Base-by-base conservation (phyloP, 805 yeast genomes). In the Grigorovia jiainica region DNA sequence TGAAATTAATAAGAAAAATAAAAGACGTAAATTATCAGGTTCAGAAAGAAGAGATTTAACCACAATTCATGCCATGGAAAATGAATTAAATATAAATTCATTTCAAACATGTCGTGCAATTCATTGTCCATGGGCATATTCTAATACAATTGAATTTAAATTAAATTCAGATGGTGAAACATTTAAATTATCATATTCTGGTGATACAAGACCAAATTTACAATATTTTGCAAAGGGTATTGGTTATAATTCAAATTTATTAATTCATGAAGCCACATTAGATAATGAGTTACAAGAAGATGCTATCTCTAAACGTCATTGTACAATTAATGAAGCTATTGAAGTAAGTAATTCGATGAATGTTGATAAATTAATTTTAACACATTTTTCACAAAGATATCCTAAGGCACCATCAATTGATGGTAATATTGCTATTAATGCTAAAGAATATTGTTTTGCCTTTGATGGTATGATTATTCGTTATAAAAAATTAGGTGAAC, bases 371-470 rank as follows among this genome's bases (percentile, higher is more conserved):
- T 62, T 87, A 21, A 66, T 92, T 4, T 65, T 92, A 34, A 92
- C 98, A 0, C 99, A 92, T 65, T 89, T 92, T 64, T 83, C 95
- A 44, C 94, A 92, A 48, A 71, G 99, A 47, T 92, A 86, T 55
- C 82, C 85, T 2, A 73, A 75, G 45, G 56, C 78, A 18, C 79
- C 77, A 9, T 57, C 57, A 32, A 49, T 61, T 8, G 59, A 61
- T 23, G 52, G 59, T 34, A 52, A 57, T 41, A 46, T 53, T 15
- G 40, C 46, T 10, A 55, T 61, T 19, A 43, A 48, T 35, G 57
- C 64, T 8, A 48, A 47, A 21, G 66, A 66, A 53, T 59, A 56
- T 60, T 65, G 64, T 62, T 69, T 78, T 55, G 87, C 82, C 1
- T 79, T 77, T 55, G 90, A 82, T 56, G 76, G 82, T 24, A 78